Evolutionary conservation across 2,329 filamentous ascomycete species (phyloP).

Genomic region (Phaeomoniella chlamydospora): DNA sequence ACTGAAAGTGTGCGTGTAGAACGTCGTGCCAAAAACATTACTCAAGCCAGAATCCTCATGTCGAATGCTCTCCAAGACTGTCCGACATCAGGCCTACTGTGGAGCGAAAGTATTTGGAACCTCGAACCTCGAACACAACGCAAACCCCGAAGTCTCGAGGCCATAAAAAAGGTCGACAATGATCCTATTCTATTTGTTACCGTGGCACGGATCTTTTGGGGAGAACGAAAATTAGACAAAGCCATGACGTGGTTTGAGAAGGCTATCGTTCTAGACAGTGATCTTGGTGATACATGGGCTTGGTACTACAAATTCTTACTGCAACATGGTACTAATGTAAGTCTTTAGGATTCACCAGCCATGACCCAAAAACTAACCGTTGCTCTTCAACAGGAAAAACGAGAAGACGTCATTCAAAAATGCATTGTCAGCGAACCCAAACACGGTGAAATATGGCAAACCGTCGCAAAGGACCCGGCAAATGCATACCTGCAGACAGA

Average conservation of each 20-base stretch:
- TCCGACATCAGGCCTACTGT: slow-evolving; percentile 72
- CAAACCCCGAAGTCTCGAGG: slow-evolving; percentile 80
- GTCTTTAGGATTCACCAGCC: no score
- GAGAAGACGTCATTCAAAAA: slow-evolving; percentile 67
- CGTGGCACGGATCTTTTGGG: slow-evolving; percentile 92
- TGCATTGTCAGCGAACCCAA: slow-evolving; percentile 71
- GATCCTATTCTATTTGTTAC: slow-evolving; percentile 81
- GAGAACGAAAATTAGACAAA: slow-evolving; percentile 80
- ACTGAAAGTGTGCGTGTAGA: slow-evolving; percentile 90
- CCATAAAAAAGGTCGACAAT: slow-evolving; percentile 92
- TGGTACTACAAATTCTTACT: slow-evolving; percentile 93
- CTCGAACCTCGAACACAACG: slow-evolving; percentile 84
- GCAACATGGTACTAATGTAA: slow-evolving; percentile 73
- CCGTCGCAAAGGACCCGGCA: slow-evolving; percentile 67
- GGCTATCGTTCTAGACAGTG: slow-evolving; percentile 73
- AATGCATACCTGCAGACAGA: slow-evolving; percentile 64
- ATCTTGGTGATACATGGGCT: slow-evolving; percentile 86
- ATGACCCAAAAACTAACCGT: slow-evolving; percentile 6
- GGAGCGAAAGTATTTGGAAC: slow-evolving; percentile 91
- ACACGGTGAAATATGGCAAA: slow-evolving; percentile 87
- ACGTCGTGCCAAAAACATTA: slow-evolving; percentile 66
- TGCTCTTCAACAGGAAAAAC: slow-evolving; percentile 53
- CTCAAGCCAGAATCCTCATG: slow-evolving; percentile 84
- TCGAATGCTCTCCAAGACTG: slow-evolving; percentile 85
- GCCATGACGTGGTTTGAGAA: slow-evolving; percentile 97